phyloP scores from a whole-genome alignment of 148 eudicot species.

The Rhododendron ferrugineum region DNA sequence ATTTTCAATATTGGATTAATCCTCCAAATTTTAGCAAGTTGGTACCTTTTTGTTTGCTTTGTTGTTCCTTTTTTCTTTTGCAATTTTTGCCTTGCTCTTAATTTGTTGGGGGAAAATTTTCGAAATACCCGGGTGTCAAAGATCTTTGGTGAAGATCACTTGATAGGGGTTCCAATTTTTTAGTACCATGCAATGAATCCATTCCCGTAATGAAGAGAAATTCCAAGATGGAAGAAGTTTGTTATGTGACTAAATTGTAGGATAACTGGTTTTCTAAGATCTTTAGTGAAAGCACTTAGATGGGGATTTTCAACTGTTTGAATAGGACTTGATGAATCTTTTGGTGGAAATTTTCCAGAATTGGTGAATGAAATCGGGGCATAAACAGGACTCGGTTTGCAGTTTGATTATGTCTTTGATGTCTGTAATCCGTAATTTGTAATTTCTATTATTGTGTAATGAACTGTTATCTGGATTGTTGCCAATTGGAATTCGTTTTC shows the following conservation, averaged over 20 bases:
- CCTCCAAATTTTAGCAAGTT: background rate
- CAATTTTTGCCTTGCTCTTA: background rate
- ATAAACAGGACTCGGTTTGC: background rate
- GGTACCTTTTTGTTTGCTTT: background rate
- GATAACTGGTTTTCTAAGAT: background rate
- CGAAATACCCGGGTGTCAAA: background rate
- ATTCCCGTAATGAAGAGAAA: background rate
- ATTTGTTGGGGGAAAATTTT: background rate
- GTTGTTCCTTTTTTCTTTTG: background rate
- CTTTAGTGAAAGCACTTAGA: background rate
- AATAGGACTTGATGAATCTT: background rate
- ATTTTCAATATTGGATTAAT: background rate
- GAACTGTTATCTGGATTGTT: background rate
- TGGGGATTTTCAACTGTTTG: background rate
- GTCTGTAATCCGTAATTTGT: background rate
- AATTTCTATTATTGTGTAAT: no score
- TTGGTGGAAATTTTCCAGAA: background rate
- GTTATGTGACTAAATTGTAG: background rate
- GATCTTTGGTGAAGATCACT: background rate
- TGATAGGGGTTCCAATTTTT: background rate
- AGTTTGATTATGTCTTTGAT: background rate
- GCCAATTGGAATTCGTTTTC: background rate
- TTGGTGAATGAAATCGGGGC: background rate
- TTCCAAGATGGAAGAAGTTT: background rate
- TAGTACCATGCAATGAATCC: background rate